Conservation (phyloP, 2,329 filamentous ascomycete species). For the Talaromyces atroroseus region DNA sequence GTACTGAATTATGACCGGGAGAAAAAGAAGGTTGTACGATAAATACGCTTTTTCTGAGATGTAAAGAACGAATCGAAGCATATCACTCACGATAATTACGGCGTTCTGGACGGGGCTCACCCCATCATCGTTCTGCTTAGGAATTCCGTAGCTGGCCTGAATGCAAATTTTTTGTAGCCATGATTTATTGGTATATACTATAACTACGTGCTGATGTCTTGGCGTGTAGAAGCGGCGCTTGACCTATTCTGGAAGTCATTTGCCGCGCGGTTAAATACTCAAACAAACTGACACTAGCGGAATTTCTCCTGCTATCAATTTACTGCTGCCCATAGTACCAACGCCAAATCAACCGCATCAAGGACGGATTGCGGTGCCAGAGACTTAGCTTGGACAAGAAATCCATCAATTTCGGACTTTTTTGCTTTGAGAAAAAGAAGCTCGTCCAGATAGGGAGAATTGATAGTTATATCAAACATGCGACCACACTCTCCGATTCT, state of each 20-base stretch:
- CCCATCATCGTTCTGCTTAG: neutral
- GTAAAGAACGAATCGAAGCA: neutral
- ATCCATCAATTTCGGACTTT: neutral
- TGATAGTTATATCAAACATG: conserved; percentile 1
- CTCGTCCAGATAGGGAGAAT: neutral
- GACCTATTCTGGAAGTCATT: neutral
- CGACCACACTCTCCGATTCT: conserved; percentile 35
- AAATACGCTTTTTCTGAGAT: neutral
- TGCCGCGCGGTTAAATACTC: conserved; percentile 7
- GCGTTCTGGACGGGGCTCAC: neutral
- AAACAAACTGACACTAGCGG: neutral
- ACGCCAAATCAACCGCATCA: neutral
- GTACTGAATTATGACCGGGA: conserved; percentile 43
- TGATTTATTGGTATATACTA: too few relatives aligned
- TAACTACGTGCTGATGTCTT: neutral
- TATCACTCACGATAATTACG: conserved; percentile 2
- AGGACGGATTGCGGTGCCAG: neutral
- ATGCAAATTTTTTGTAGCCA: conserved; percentile 4
- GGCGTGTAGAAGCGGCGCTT: neutral
- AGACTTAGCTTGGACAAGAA: too few relatives aligned
- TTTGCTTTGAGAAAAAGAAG: neutral
- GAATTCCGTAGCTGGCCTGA: neutral
- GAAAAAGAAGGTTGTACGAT: conserved; percentile 27
- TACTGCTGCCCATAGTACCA: neutral
- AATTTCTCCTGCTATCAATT: neutral